These are phyloP conservation scores for Xylaria sp. DNA, from an alignment of 2,329 filamentous ascomycete genomes.

Conservation along the genomic window DNA sequence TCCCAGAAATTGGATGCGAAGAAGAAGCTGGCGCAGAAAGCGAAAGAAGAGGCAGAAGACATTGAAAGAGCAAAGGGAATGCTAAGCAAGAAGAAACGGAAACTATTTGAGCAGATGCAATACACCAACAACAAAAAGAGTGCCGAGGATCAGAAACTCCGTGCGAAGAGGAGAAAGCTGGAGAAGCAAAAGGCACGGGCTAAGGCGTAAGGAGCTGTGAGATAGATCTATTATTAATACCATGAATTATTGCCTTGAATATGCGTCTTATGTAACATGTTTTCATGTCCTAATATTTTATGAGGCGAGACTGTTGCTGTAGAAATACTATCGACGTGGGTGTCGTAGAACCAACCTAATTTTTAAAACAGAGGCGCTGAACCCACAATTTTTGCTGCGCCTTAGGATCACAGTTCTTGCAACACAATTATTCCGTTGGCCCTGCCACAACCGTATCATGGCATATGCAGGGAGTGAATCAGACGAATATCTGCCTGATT, in stretches of 20 bases:
- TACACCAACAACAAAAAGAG: constrained; percentile 95
- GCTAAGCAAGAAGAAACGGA: constrained; percentile 97
- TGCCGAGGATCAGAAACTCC: constrained; percentile 85
- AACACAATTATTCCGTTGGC: constrained; percentile 5
- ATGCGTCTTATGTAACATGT: constrained; percentile 1
- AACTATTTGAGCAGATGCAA: constrained; percentile 97
- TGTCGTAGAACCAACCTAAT: neutral
- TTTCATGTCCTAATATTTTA: neutral
- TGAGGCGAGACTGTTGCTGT: neutral
- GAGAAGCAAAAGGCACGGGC: constrained; percentile 66
- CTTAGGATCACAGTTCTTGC: neutral
- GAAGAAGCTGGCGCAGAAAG: constrained; percentile 76
- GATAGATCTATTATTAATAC: constrained; percentile 34
- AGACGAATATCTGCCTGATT: constrained; percentile 50
- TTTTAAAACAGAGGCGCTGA: neutral
- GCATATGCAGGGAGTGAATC: constrained; percentile 37
- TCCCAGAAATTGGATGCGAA: constrained; percentile 75
- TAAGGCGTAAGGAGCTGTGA: constrained; percentile 41
- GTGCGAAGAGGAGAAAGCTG: constrained; percentile 88
- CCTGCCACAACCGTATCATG: constrained; percentile 33
- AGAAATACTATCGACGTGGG: neutral
- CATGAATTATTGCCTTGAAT: constrained; percentile 3
- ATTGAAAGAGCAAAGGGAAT: constrained; percentile 95
- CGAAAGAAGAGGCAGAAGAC: constrained; percentile 83
- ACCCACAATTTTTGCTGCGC: constrained; percentile 21